Evolutionary conservation across 768 basidiomycete species (phyloP), one percentile per base, ranked within the genome.

Genomic region (Sporobolomyces phaffii): DNA sequence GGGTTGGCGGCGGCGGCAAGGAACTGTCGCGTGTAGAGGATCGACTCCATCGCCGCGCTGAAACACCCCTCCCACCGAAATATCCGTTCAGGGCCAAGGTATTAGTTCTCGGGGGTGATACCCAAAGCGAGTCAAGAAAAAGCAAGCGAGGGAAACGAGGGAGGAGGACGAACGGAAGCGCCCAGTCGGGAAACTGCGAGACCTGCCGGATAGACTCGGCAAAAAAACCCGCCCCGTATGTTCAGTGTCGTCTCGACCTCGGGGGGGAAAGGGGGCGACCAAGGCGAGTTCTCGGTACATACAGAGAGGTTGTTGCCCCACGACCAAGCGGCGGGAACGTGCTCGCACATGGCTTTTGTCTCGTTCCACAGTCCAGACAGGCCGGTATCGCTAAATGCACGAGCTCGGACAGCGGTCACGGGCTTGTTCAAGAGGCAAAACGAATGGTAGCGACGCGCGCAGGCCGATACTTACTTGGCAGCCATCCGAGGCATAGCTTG

Each of bases 1-100:
- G 81, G 77, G 80, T 84, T 84, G 61, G 75, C 76, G n/a, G 79
- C 82, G 61, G 75, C 76, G n/a, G 79, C 82, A 63, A 82, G 70
- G 77, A 81, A 76, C 17, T 77, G 75, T 60, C 79, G 81, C 22
- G 79, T 80, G 78, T 77, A 82, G 71, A 69, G 63, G 11, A 48
- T 65, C 5, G 38, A 13, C 40, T 66, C 41, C 51, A 54, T 54
- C 1, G 64, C 59, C 14, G 24, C 15, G 8, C 51, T 52, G 49
- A n/a, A n/a, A n/a, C n/a, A n/a, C n/a, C n/a, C n/a, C n/a, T n/a
- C n/a, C n/a, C n/a, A n/a, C n/a, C n/a, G n/a, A n/a, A n/a, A n/a
- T n/a, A n/a, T n/a, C n/a, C n/a, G n/a, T n/a, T n/a, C n/a, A n/a
- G n/a, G n/a, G n/a, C n/a, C n/a, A n/a, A n/a, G n/a, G n/a, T n/a